These are phyloP conservation scores for Coemansia sp. DNA, from an alignment of 192 early-diverging fungal genomes.

Conservation along the genomic window DNA sequence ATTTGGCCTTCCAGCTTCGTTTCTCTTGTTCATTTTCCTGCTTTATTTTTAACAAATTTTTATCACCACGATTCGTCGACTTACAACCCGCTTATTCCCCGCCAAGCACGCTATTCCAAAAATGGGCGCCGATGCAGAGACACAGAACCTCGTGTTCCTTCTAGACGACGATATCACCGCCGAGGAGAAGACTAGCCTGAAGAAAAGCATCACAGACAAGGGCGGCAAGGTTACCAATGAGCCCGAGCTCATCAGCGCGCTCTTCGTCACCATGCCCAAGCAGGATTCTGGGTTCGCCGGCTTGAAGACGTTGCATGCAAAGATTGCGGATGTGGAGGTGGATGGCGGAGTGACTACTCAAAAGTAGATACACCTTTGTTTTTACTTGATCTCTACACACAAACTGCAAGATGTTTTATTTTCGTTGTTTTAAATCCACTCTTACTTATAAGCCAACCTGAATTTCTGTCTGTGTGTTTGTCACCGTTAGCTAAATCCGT, in stretches of 20 bases:
- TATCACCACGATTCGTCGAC: neutral
- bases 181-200: neutral
- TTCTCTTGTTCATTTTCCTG: neutral
- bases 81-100: neutral
- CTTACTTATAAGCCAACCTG: no score
- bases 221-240: constrained; percentile 1
- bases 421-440: no score
- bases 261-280: constrained; percentile 17
- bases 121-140: neutral
- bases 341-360: constrained; percentile 2
- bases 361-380: neutral
- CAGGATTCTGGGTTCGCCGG: neutral
- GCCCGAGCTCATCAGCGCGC: constrained; percentile 5
- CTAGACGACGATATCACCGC: neutral
- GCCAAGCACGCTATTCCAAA: neutral
- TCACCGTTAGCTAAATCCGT: no score
- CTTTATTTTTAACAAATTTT: neutral
- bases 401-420: neutral
- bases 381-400: neutral
- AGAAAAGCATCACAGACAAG: neutral
- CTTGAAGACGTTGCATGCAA: neutral
- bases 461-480: no score
- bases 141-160: neutral
- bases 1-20: no score
- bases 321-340: constrained; percentile 8